These are phyloP conservation scores for Colletotrichum shisoi DNA, from an alignment of 2,329 filamentous ascomycete genomes.

Conservation along the genomic window DNA sequence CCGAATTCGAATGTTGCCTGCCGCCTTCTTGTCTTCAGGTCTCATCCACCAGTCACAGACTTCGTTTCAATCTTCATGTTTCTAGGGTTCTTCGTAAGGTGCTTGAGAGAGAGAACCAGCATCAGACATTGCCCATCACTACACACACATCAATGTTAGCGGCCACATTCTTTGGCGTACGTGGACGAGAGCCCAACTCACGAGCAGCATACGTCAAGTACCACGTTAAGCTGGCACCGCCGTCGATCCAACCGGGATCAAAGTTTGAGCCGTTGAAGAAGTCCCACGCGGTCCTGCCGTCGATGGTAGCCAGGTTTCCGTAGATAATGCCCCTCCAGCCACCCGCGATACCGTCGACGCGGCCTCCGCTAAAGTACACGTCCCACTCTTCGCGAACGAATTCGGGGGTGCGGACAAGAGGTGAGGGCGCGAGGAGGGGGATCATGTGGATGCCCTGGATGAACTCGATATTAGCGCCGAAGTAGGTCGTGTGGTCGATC, in stretches of 20 bases:
- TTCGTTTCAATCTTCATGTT: conserved; percentile 1
- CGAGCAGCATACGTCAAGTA: conserved; percentile 82
- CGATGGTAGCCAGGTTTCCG: conserved; percentile 80
- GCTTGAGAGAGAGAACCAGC: neutral
- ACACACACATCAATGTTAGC: conserved; percentile 16
- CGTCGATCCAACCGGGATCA: conserved; percentile 75
- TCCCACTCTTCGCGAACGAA: conserved; percentile 89
- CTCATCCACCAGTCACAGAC: conserved; percentile 2
- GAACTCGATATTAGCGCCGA: conserved; percentile 75
- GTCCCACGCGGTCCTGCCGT: conserved; percentile 72
- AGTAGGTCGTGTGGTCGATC: conserved; percentile 90
- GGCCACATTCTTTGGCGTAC: neutral
- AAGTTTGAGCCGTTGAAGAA: conserved; percentile 77
- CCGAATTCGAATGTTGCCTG: conserved; percentile 14
- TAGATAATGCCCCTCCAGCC: conserved; percentile 89
- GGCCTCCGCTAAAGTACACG: conserved; percentile 74
- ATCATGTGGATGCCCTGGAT: conserved; percentile 85
- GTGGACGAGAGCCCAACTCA: conserved; percentile 53
- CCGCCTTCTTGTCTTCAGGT: conserved; percentile 4
- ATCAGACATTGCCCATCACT: conserved; percentile 19
- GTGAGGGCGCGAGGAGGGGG: conserved; percentile 73
- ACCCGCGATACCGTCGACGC: conserved; percentile 70
- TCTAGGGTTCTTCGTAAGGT: neutral
- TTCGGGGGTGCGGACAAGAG: conserved; percentile 68
- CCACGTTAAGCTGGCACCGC: conserved; percentile 84